Evolutionary conservation across 306 rosid genomes (phyloP), one percentile per base, ranked within the genome.

Genomic region (Dalbergia cultrata): DNA sequence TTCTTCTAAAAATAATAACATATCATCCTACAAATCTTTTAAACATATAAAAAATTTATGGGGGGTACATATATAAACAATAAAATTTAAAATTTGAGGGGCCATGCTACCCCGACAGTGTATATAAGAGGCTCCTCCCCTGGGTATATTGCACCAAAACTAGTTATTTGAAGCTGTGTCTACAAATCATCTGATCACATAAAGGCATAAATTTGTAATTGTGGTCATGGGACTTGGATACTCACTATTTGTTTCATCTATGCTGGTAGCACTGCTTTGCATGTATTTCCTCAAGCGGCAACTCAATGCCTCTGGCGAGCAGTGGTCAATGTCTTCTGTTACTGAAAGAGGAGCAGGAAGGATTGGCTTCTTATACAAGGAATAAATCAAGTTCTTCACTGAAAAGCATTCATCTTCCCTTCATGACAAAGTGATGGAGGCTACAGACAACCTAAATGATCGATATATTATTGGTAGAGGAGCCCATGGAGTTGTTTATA

Each of bases 401-500:
- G 57, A 45, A 22, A 91, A 79, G 35, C 88, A 92, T 31, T 9
- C 88, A 34, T 64, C 89, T 13, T 52, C 80, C 63, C 86, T 92
- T 60, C 85, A 92, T 39, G 80, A 77, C 73, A 65, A 79, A 80
- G 90, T 89, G 13, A 79, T 91, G 90, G 82, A 87, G 72, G 97
- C 92, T 22, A 92, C 98, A 9, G 86, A 3, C 6, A 89, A 92
- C 67, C 84, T 95, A 11, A 84, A 83, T 67, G 97, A 89, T 19
- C 75, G 44, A 53, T 86, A 80, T 83, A 37, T 95, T 19, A 88
- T 95, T 6, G 98, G 98, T 14, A 85, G 86, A 86, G 98, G 98
- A 84, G 92, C 92, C 12, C 97, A 95, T 67, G 97, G 97, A 85
- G 82, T 85, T 53, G 97, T 95, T 49, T 95, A 95, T 54, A 91